These are phyloP conservation scores for Backusella tuberculispora DNA, from an alignment of 192 early-diverging fungal species.

Conservation along the genomic window DNA sequence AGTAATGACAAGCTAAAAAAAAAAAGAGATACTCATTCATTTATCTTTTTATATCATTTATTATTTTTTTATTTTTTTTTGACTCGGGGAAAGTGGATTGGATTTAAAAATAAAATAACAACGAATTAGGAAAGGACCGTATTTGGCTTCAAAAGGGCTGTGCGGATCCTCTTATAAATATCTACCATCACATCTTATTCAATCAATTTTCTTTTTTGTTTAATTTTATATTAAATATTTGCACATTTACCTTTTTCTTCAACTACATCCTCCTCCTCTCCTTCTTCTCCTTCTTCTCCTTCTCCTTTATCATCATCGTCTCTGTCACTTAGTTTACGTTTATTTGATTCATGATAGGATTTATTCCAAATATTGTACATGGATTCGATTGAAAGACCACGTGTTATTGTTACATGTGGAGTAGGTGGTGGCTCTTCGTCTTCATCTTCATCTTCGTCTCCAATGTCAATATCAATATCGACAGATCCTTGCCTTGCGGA, in stretches of 20 bases:
- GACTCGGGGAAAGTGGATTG: not conserved
- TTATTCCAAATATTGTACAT: not conserved
- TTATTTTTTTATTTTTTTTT: not conserved
- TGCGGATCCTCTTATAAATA: conserved; percentile 9
- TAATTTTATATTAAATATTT: not conserved
- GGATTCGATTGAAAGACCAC: not conserved
- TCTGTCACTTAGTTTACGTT: not conserved
- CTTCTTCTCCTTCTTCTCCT: not conserved
- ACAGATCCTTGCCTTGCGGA: not conserved
- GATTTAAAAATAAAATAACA: conserved; percentile 6
- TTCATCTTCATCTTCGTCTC: not conserved
- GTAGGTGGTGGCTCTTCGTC: not conserved
- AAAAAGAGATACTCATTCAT: conserved; percentile 13
- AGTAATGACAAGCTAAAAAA: conserved; percentile 20
- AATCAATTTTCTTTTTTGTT: conserved; percentile 6
- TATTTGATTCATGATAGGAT: not conserved
- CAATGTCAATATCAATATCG: not conserved
- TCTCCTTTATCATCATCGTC: not conserved
- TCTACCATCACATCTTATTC: not conserved
- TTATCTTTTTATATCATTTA: not conserved
- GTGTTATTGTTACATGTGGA: not conserved
- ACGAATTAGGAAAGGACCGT: not conserved
- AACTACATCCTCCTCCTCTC: not conserved
- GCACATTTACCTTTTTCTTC: not conserved
- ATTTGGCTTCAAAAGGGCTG: conserved; percentile 9